Base-by-base conservation (phyloP, 345 rosid species). In the Noccaea bulbosa region DNA sequence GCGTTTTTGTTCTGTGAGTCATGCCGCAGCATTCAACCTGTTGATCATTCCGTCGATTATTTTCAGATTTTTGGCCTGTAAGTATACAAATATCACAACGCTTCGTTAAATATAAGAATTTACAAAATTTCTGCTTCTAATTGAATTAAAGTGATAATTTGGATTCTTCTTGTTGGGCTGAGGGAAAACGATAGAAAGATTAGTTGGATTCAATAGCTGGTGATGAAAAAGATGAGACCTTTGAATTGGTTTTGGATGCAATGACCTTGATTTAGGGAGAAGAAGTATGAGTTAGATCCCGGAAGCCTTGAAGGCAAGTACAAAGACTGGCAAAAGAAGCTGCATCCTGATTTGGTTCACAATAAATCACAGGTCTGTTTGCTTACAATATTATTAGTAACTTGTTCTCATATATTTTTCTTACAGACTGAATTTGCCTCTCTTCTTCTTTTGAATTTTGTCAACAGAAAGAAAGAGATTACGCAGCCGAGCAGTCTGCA, bases 301-400 rank as follows among this genome's bases (percentile, higher is more conserved):
- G 81, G 67, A 15, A 83, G 81, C 71, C 79, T 94, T 74, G 93
- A 86, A 38, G 73, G 85, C 16, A 94, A 82, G 73, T 91, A 89
- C 71, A 89, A 87, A 75, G 85, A 77, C 40, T 89, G 97, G 96
- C 99, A 94, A 83, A 94, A 91, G 81, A 89, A 88, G 77, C 47
- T 94, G 54, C 97, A 94, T 81, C 99, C 99, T 63, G 99, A 94
- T 82, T 80, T 94, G 64, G 99, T 94, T 67, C 97, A 94, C 78
- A 82, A 88, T 6, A 94, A 94, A 73, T 89, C 99, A 3, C 67
- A 91, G 97, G 99, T 94, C 15, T 74, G 62, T 49, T 17, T 17
- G 20, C 20, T 17, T 17, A 17, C 20, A 17, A 17, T 17, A 17
- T 20, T 45, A 3, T 2, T 30, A 8, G 30, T 51, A 16, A 27